Percentiles rank a stretch among this genome's conserved stretches.
These are phyloP conservation scores for Pseudonectria buxi DNA, from an alignment of 2,329 filamentous ascomycete species.

Conservation along the genomic window DNA sequence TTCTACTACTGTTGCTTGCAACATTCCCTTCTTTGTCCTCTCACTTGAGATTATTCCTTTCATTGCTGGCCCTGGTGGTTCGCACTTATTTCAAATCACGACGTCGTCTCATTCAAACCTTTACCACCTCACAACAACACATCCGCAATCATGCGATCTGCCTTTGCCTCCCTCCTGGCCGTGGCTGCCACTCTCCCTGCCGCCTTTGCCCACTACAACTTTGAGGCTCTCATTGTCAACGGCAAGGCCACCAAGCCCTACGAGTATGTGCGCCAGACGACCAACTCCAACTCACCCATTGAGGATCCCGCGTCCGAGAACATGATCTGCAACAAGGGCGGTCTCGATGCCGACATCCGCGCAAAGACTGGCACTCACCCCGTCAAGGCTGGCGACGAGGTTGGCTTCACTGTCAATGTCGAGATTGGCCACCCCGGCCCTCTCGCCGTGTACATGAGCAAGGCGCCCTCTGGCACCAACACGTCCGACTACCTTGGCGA, in stretches of 20 bases:
- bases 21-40: conserved; percentile 18
- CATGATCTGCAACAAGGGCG: conserved; percentile 34
- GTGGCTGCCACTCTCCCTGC: conserved; percentile 20
- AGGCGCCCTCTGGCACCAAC: conserved; percentile 24
- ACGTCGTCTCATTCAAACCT: not conserved
- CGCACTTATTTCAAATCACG: not conserved
- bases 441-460: conserved; percentile 31
- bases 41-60: conserved; percentile 19
- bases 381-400: conserved; percentile 31
- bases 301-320: conserved; percentile 30
- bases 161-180: conserved; percentile 18
- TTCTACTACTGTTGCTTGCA: conserved; percentile 22
- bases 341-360: conserved; percentile 29
- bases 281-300: conserved; percentile 39
- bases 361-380: conserved; percentile 29
- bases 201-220: conserved; percentile 36
- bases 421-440: conserved; percentile 33
- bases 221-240: conserved; percentile 38
- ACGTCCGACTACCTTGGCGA: conserved; percentile 27
- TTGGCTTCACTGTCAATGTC: conserved; percentile 34
- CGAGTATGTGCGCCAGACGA: conserved; percentile 43
- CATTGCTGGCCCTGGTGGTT: conserved; percentile 23
- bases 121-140: not conserved
- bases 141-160: conserved; percentile 19
- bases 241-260: conserved; percentile 38